A percentile compares a stretch with the other conserved stretches of the same genome.
Conservation (phyloP, 768 basidiomycete genomes). For the Lactifluus rugatus region DNA sequence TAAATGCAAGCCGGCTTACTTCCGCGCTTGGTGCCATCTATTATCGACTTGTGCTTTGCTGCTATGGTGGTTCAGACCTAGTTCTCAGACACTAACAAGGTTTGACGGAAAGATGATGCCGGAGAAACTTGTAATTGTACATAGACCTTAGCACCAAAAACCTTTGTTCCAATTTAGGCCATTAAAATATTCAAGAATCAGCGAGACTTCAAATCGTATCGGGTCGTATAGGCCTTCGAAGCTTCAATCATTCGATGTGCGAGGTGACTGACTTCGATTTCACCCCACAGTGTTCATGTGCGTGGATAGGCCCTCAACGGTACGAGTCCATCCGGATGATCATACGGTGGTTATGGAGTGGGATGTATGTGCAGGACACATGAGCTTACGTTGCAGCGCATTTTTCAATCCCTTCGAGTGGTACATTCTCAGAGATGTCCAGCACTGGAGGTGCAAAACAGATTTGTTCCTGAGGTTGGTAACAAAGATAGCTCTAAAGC, state of each 20-base stretch:
- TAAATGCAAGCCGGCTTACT: no score
- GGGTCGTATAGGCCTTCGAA: neutral
- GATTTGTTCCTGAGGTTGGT: neutral
- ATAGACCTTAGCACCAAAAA: neutral
- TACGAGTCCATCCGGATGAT: neutral
- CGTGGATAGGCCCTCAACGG: neutral
- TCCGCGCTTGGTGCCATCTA: no score
- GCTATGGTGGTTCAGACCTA: no score
- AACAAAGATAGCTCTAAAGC: neutral
- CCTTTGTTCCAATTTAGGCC: neutral
- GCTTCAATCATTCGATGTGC: neutral
- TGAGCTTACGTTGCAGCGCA: neutral
- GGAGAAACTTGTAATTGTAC: no score
- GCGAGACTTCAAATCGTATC: no score
- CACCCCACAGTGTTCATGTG: neutral
- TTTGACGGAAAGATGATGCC: no score
- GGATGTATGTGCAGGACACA: neutral
- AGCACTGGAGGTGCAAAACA: neutral
- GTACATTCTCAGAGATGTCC: neutral
- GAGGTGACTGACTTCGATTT: neutral
- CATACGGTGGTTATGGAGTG: neutral
- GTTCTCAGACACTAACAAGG: no score
- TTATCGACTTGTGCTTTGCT: no score
- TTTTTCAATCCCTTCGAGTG: neutral
- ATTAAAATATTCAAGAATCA: neutral